Evolutionary conservation across 2,329 filamentous ascomycete genomes (phyloP).

Genomic region (Cercospora janseana): DNA sequence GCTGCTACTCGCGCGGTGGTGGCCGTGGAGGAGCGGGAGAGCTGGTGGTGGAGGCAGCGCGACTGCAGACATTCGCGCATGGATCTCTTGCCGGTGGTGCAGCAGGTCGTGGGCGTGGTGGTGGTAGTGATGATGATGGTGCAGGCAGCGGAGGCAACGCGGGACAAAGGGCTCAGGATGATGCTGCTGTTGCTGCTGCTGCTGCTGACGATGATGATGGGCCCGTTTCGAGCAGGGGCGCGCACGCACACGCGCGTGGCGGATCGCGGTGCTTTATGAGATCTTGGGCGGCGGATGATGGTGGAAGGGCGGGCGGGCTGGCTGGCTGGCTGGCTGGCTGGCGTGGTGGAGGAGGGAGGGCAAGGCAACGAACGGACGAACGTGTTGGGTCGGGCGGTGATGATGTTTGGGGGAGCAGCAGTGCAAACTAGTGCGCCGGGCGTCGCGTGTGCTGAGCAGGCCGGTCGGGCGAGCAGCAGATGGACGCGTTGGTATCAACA

Average conservation of each 20-base stretch:
- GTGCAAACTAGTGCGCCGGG: conserved; percentile 8
- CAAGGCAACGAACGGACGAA: background rate
- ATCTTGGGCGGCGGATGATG: background rate
- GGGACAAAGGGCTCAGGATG: too few species aligned
- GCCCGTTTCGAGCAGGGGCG: conserved; percentile 13
- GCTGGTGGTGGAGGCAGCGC: conserved; percentile 16
- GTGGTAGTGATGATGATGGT: too few species aligned
- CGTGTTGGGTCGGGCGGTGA: background rate
- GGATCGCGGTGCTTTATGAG: conserved; percentile 7
- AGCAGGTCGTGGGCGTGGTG: conserved; percentile 1
- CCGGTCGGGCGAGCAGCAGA: background rate
- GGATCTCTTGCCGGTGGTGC: conserved; percentile 11
- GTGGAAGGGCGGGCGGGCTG: background rate
- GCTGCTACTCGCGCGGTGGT: conserved; percentile 18
- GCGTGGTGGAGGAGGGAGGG: background rate
- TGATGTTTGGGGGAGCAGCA: conserved; percentile 3
- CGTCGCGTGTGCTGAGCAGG: background rate
- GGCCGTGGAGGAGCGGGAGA: conserved; percentile 13
- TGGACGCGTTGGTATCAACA: conserved; percentile 14
- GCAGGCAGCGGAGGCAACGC: too few species aligned
- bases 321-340: background rate
- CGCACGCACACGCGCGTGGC: conserved; percentile 2
- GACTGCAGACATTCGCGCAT: conserved; percentile 21
- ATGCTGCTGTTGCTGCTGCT: too few species aligned
- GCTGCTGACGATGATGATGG: too few species aligned